Conservation (phyloP, 495 filamentous ascomycete species). For the Neurospora sp. region DNA sequence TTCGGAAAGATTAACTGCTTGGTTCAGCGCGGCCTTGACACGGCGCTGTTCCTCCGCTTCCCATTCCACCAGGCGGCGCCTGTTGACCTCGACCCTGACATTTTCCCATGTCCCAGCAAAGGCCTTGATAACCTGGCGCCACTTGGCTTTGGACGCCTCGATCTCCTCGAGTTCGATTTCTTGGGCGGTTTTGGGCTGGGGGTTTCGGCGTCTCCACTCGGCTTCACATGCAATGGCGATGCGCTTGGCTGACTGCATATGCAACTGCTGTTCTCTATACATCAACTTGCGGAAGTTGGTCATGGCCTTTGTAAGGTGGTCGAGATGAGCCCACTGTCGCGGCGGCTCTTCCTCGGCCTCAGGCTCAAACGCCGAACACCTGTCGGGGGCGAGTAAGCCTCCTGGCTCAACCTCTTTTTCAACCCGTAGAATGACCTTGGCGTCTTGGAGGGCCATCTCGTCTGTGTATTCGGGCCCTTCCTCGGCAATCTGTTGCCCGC, state of each 20-base stretch:
- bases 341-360: conserved; percentile 67
- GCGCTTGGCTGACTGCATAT: conserved; percentile 55
- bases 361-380: conserved; percentile 65
- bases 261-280: conserved; percentile 63
- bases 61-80: conserved; percentile 61
- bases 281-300: conserved; percentile 70
- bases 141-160: conserved; percentile 39
- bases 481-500: conserved; percentile 41
- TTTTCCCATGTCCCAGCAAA: conserved; percentile 71
- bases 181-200: conserved; percentile 60
- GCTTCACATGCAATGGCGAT: conserved; percentile 49
- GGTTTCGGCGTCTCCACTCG: conserved; percentile 55
- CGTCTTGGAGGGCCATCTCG: conserved; percentile 44
- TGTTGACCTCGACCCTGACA: conserved; percentile 63
- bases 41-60: conserved; percentile 74
- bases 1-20: conserved; percentile 65
- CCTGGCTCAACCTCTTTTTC: conserved; percentile 61
- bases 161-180: conserved; percentile 51
- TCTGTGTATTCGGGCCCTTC: conserved; percentile 44
- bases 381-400: conserved; percentile 59
- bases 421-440: conserved; percentile 46
- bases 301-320: conserved; percentile 76
- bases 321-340: conserved; percentile 70
- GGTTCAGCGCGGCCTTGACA: conserved; percentile 72
- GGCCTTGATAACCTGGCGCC: conserved; percentile 60